phyloP scores from a whole-genome alignment of 305 asterid species.

The Petunia hybrid region DNA sequence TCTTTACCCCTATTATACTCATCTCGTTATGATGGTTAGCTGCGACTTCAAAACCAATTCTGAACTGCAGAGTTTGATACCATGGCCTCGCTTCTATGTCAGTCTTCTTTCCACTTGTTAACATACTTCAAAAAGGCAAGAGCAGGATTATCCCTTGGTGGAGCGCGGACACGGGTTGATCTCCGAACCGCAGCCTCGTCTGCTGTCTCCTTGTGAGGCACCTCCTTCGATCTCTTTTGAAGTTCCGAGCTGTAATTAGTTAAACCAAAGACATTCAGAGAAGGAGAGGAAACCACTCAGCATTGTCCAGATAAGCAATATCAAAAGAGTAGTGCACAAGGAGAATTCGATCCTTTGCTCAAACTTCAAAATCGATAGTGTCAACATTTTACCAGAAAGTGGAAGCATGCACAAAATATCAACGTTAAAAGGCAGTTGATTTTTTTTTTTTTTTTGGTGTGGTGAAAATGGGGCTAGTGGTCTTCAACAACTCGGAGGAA shows the following conservation, averaged over 20 bases:
- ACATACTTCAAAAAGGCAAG: conserved; percentile 81
- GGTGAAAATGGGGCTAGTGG: not conserved
- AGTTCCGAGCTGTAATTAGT: conserved; percentile 59
- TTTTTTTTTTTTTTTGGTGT: too few species aligned
- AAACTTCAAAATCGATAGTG: not conserved
- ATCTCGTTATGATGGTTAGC: conserved; percentile 18
- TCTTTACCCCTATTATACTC: conserved; percentile 7
- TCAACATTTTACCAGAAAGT: not conserved
- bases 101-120: conserved; percentile 85
- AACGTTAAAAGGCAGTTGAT: not conserved
- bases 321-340: not conserved
- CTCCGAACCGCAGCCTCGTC: conserved; percentile 86
- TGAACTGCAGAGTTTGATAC: not conserved
- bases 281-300: conserved; percentile 6
- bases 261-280: conserved; percentile 8
- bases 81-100: conserved; percentile 27
- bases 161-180: conserved; percentile 92
- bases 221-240: conserved; percentile 71
- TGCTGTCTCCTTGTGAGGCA: conserved; percentile 48
- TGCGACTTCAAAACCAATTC: not conserved
- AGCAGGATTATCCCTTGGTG: conserved; percentile 72
- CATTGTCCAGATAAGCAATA: not conserved
- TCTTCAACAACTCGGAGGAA: not conserved
- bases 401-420: not conserved
- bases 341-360: not conserved